Conservation (phyloP, 2,329 filamentous ascomycete genomes). For the Lasiodiplodia sp. region DNA sequence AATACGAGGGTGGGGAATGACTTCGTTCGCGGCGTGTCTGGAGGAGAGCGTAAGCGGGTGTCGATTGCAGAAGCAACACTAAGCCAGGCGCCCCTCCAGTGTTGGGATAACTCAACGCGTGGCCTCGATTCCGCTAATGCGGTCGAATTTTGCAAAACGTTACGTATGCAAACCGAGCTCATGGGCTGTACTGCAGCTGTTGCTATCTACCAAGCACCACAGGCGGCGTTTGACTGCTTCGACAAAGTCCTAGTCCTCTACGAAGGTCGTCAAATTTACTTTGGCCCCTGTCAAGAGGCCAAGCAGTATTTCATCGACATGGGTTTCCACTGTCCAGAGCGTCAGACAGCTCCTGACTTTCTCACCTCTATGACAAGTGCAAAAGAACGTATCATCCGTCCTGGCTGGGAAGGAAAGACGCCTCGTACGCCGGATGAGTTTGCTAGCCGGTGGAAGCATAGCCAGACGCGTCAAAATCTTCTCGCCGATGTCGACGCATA, state of each 20-base stretch:
- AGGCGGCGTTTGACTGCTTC: conserved; percentile 71
- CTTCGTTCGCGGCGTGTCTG: conserved; percentile 73
- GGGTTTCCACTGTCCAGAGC: conserved; percentile 73
- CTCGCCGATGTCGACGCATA: conserved; percentile 50
- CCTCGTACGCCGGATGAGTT: conserved; percentile 51
- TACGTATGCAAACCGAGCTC: conserved; percentile 68
- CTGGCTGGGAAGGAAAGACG: conserved; percentile 49
- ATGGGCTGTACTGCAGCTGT: conserved; percentile 68
- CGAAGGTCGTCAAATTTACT: conserved; percentile 73
- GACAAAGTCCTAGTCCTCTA: conserved; percentile 72
- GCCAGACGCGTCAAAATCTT: conserved; percentile 51
- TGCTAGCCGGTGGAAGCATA: conserved; percentile 57
- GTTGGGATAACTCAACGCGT: conserved; percentile 77
- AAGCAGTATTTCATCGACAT: conserved; percentile 71
- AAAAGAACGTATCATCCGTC: conserved; percentile 47
- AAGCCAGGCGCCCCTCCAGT: conserved; percentile 64
- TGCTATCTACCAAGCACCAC: conserved; percentile 74
- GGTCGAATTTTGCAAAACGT: conserved; percentile 71
- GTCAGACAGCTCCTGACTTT: conserved; percentile 75
- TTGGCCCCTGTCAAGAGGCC: conserved; percentile 66
- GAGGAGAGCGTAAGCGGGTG: conserved; percentile 78
- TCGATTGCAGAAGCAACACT: conserved; percentile 77
- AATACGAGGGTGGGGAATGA: conserved; percentile 77
- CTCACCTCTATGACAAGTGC: conserved; percentile 71
- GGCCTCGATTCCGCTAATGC: conserved; percentile 75